phyloP scores from a whole-genome alignment of 176 grass and related monocot genomes.

The Elymus sibiricus region DNA sequence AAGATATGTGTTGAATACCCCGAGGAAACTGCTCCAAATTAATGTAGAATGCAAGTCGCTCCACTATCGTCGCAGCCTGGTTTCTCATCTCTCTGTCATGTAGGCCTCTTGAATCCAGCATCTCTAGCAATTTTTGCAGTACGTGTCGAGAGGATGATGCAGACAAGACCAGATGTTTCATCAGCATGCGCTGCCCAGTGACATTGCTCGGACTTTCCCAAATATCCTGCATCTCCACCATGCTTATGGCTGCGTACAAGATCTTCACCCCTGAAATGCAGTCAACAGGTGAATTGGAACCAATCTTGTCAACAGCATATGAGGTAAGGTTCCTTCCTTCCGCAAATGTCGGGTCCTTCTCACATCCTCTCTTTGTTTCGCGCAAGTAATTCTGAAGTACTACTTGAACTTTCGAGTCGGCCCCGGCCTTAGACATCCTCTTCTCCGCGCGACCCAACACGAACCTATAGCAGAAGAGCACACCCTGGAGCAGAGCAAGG shows the following conservation, averaged over 20 bases:
- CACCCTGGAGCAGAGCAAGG: not conserved
- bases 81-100: not conserved
- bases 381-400: not conserved
- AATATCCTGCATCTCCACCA: too few relatives aligned
- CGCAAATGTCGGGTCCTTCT: not conserved
- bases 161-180: not conserved
- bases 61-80: not conserved
- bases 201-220: too few relatives aligned
- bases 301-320: not conserved
- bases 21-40: not conserved
- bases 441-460: not conserved
- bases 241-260: too few relatives aligned
- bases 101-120: not conserved
- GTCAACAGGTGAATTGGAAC: not conserved
- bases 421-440: too few relatives aligned
- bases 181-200: not conserved
- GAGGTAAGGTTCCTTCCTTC: not conserved
- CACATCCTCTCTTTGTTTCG: not conserved
- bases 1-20: not conserved
- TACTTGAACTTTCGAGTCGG: too few relatives aligned
- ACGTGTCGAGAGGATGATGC: not conserved
- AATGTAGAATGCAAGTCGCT: not conserved
- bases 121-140: not conserved
- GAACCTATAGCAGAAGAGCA: not conserved
- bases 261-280: not conserved